These are phyloP conservation scores for Pyrenochaeta sp. DNA, from an alignment of 2,329 filamentous ascomycete genomes.

Conservation along the genomic window DNA sequence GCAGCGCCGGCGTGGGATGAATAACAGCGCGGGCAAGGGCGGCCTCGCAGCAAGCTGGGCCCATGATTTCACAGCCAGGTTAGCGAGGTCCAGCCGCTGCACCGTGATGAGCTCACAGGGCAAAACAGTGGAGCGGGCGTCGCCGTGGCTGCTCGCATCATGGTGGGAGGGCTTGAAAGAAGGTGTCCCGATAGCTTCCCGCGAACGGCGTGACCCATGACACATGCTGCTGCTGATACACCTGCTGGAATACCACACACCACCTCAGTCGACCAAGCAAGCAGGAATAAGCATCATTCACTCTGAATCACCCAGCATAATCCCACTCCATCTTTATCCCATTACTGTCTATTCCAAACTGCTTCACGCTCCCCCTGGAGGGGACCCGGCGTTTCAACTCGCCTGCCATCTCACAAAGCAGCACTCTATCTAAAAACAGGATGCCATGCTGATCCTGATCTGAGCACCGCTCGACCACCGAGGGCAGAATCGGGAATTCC, in stretches of 20 bases:
- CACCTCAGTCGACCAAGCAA: too few relatives aligned
- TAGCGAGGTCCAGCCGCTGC: conserved; percentile 5
- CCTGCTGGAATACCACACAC: too few relatives aligned
- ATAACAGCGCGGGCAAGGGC: conserved; percentile 33
- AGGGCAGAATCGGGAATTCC: background rate
- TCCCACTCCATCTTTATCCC: too few relatives aligned
- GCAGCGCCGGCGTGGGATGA: conserved; percentile 17
- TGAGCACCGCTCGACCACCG: background rate
- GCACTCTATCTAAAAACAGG: too few relatives aligned
- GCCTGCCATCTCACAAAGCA: too few relatives aligned
- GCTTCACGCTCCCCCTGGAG: too few relatives aligned
- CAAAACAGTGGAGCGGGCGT: conserved; percentile 14
- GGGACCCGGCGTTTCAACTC: too few relatives aligned
- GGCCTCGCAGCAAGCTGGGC: conserved; percentile 21
- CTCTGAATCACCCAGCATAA: too few relatives aligned
- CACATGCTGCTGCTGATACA: conserved; percentile 3
- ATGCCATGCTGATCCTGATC: too few relatives aligned
- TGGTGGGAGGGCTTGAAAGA: conserved; percentile 23
- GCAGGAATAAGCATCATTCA: too few relatives aligned
- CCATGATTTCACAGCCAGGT: too few relatives aligned
- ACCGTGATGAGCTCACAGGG: conserved; percentile 24
- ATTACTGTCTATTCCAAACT: too few relatives aligned
- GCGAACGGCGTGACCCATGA: conserved; percentile 31
- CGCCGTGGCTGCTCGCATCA: conserved; percentile 20
- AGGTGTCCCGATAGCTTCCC: conserved; percentile 32